Conservation (phyloP, 2,329 filamentous ascomycete species). For the Chaetomium strumarium region DNA sequence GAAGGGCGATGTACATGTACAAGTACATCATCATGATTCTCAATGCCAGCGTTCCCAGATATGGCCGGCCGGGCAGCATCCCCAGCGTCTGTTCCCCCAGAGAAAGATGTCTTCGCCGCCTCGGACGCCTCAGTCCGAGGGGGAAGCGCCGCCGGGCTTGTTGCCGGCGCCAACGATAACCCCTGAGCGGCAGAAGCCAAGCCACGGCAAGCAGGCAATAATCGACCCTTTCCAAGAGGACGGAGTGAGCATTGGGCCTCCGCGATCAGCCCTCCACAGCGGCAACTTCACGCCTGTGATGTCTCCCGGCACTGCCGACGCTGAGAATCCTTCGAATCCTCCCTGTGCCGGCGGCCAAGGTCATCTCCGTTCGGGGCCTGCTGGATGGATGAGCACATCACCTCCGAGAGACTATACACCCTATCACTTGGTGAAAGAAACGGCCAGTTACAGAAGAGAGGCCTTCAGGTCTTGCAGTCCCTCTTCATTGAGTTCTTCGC, state of each 20-base stretch:
- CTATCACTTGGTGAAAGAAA: constrained; percentile 39
- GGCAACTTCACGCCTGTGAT: constrained; percentile 55
- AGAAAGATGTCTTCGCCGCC: constrained; percentile 33
- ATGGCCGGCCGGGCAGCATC: constrained; percentile 26
- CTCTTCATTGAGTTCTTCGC: constrained; percentile 63
- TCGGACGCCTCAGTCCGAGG: constrained; percentile 31
- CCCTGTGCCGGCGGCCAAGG: constrained; percentile 2
- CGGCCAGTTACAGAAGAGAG: constrained; percentile 30
- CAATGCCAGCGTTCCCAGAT: neutral
- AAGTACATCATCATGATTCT: constrained; percentile 40
- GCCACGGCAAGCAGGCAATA: constrained; percentile 30
- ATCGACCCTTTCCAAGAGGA: constrained; percentile 43
- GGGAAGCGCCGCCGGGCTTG: constrained; percentile 34
- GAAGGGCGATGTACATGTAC: constrained; percentile 69
- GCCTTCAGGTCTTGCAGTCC: constrained; percentile 39
- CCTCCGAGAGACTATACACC: constrained; percentile 47
- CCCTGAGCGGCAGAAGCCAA: constrained; percentile 37
- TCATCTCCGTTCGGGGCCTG: constrained; percentile 16
- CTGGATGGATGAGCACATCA: constrained; percentile 49
- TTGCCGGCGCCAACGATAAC: constrained; percentile 44
- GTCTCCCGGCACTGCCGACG: constrained; percentile 22
- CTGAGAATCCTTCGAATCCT: constrained; percentile 16
- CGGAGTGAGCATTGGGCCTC: constrained; percentile 67
- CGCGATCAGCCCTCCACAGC: constrained; percentile 67
- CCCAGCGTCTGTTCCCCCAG: constrained; percentile 38